Base-by-base conservation (phyloP, 2,329 filamentous ascomycete species). In the Talaromyces piceae region DNA sequence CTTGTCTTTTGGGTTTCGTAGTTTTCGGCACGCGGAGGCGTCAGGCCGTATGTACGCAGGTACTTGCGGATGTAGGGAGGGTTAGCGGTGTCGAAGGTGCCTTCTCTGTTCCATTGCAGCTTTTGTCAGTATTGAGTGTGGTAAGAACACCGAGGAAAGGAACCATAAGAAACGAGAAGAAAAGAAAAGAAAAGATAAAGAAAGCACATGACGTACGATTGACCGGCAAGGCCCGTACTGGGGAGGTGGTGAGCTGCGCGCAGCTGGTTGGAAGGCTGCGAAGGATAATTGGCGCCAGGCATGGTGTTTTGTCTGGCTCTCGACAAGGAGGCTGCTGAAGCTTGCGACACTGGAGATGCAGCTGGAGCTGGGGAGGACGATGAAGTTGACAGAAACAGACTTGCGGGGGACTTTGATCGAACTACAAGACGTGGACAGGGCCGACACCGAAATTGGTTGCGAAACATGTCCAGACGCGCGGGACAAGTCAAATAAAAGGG, bases 41-140 rank as follows among this genome's bases (percentile, higher is more conserved):
- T 75, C 53, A 77, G 64, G 48, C 74, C 74, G 58, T 77, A 76
- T 16, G 73, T 76, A 57, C 72, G 71, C 54, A 76, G 69, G 62
- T 76, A 76, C 58, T 74, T 76, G 65, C 74, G 73, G 44, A 76
- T 74, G 51, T 75, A 72, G 41, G 70, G 60, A 31, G 73, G 73
- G 58, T 76, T 73, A 54, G 73, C 72, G 45, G 74, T 77, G 56
- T 77, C 74, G 54, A 69, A 75, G 59, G 74, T 73, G 44, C 68
- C 66, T 8, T 72, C 69, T 54, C 70, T 72, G 54, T 37, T 46
- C n/a, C 6, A 13, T 8, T 9, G 16, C 31, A 25, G 6, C n/a
- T 22, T 20, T 22, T 4, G 23, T 26, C 9, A 26, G 48, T 53
- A 49, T 26, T n/a, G n/a, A n/a, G n/a, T n/a, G n/a, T n/a, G n/a